Conservation (phyloP, 306 rosid genomes). For the Fragaria iinumae region DNA sequence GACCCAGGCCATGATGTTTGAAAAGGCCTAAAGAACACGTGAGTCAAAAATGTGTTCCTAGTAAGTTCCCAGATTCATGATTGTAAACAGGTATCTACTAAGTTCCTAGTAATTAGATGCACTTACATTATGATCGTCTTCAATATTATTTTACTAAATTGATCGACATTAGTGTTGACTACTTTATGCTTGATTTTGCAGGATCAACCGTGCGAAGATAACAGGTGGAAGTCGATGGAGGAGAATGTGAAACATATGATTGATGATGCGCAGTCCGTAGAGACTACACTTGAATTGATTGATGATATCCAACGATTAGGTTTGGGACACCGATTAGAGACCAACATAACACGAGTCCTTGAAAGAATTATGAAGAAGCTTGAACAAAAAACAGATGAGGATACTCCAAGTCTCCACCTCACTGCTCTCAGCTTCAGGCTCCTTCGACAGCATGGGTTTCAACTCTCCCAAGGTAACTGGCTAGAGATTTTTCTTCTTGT, state of each 20-base stretch:
- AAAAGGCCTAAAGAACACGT: too few relatives aligned
- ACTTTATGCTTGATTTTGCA: background rate
- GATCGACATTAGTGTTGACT: too few relatives aligned
- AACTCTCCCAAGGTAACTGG: constrained; percentile 36
- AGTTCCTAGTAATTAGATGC: too few relatives aligned
- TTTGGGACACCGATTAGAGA: constrained; percentile 29
- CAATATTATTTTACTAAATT: background rate
- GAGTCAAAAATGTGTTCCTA: too few relatives aligned
- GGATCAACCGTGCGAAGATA: constrained; percentile 8
- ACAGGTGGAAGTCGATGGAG: constrained; percentile 18
- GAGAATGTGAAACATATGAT: constrained; percentile 24
- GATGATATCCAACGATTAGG: constrained; percentile 41
- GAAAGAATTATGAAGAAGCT: background rate
- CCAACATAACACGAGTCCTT: constrained; percentile 23
- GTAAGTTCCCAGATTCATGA: too few relatives aligned
- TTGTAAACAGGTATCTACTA: too few relatives aligned
- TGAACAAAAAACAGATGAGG: background rate
- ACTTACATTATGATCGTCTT: background rate
- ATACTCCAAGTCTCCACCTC: constrained; percentile 24
- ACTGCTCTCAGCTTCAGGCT: constrained; percentile 45
- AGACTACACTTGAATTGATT: constrained; percentile 31
- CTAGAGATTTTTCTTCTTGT: background rate
- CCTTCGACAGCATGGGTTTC: constrained; percentile 43
- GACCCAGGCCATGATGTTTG: too few relatives aligned
- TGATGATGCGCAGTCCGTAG: background rate